phyloP scores from a whole-genome alignment of 805 yeast genomes.

The Starmerella floris region DNA sequence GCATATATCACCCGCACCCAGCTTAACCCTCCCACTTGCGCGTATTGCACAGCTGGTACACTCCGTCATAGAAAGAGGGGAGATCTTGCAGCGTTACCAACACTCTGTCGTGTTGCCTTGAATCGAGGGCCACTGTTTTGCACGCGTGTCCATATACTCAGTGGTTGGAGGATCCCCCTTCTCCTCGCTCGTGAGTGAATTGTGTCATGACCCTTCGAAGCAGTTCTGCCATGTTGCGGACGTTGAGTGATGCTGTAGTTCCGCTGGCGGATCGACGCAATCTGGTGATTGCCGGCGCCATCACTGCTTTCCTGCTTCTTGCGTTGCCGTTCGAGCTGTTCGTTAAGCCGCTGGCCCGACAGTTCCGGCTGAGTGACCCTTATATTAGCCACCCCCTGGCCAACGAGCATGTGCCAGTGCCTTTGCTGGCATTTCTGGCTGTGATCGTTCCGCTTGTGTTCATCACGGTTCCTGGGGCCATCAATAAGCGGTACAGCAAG shows the following conservation, averaged over 20 bases:
- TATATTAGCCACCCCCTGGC: slow-evolving; percentile 73
- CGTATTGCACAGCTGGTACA: no score
- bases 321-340: slow-evolving; percentile 18
- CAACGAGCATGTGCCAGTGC: slow-evolving; percentile 52
- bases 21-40: no score
- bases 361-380: slow-evolving; percentile 60
- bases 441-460: slow-evolving; percentile 24
- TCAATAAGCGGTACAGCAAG: slow-evolving; percentile 10
- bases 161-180: no score
- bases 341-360: slow-evolving; percentile 55
- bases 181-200: no score
- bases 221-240: no score
- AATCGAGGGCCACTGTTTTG: no score
- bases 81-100: no score
- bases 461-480: slow-evolving; percentile 14
- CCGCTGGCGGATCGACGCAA: slow-evolving; percentile 7
- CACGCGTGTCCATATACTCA: no score
- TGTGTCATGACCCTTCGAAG: no score
- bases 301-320: slow-evolving; percentile 6
- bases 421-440: slow-evolving; percentile 35
- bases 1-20: no score
- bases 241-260: neutral
- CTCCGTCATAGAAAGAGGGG: no score
- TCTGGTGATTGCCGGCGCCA: neutral
- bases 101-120: no score